Percentiles rank a stretch among this genome's conserved stretches.
Conservation (phyloP, 208 protist genomes). For the Wallacemonas sp. region DNA sequence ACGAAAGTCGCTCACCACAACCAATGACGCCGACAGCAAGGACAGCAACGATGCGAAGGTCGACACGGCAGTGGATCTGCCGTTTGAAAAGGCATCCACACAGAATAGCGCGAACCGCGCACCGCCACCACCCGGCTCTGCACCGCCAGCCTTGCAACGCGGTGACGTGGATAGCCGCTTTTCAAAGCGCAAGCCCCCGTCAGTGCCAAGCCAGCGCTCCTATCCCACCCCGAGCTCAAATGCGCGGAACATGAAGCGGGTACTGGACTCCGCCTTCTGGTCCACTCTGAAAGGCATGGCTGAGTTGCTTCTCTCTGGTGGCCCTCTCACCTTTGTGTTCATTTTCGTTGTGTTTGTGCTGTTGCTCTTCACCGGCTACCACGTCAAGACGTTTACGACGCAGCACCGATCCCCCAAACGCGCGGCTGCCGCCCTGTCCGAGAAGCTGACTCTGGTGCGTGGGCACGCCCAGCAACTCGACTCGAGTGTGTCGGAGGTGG, state of each 20-base stretch:
- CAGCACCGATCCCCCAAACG: background rate
- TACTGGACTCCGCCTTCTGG: background rate
- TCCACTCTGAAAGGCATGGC: background rate
- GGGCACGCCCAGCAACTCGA: background rate
- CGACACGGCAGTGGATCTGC: conserved; percentile 4
- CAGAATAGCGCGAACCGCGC: conserved; percentile 10
- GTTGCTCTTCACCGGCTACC: background rate
- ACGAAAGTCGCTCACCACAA: conserved; percentile 4
- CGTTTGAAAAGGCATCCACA: conserved; percentile 8
- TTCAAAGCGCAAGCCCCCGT: conserved; percentile 3
- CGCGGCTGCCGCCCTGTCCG: background rate
- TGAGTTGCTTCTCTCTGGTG: background rate
- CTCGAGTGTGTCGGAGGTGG: background rate
- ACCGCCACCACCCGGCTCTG: background rate
- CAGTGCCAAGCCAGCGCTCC: conserved; percentile 19
- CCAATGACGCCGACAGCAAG: conserved; percentile 1
- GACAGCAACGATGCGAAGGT: conserved; percentile 9
- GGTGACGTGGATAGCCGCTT: conserved; percentile 10
- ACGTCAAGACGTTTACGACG: background rate
- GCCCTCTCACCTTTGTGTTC: conserved; percentile 8
- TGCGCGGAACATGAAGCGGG: background rate
- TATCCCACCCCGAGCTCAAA: background rate
- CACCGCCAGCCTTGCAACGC: background rate
- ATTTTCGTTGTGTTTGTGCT: conserved; percentile 31
- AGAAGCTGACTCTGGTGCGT: background rate